phyloP scores from a whole-genome alignment of 2,329 filamentous ascomycete species.

The Allantophomopsis cytisporea region DNA sequence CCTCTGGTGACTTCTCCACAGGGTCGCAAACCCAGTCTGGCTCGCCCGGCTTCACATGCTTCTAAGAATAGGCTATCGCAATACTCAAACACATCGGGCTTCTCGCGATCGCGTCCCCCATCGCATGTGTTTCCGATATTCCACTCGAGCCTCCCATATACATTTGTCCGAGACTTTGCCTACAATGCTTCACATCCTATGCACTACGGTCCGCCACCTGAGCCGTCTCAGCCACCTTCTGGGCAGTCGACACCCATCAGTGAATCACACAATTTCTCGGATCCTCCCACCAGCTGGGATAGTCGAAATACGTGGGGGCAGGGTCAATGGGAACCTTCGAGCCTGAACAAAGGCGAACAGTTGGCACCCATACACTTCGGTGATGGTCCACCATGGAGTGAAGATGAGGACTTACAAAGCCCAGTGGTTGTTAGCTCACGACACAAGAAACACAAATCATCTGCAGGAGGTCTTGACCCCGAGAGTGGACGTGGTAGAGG shows the following conservation, averaged over 20 bases:
- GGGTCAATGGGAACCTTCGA: conserved; percentile 21
- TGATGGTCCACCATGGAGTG: conserved; percentile 85
- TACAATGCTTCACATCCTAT: conserved; percentile 73
- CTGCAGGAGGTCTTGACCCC: conserved; percentile 31
- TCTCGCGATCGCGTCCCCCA: conserved; percentile 59
- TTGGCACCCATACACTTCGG: conserved; percentile 73
- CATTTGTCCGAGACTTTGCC: conserved; percentile 91
- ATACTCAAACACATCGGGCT: conserved; percentile 59
- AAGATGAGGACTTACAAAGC: conserved; percentile 89
- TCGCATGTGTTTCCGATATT: conserved; percentile 77
- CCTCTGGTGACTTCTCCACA: conserved; percentile 41
- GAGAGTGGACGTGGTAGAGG: conserved; percentile 25
- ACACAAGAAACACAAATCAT: conserved; percentile 76
- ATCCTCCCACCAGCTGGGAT: conserved; percentile 67
- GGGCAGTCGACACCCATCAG: conserved; percentile 75
- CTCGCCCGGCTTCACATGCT: conserved; percentile 61
- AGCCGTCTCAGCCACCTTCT: conserved; percentile 56
- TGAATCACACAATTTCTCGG: conserved; percentile 65
- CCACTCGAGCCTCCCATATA: conserved; percentile 74
- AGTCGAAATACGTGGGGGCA: conserved; percentile 44
- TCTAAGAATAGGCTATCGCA: conserved; percentile 74
- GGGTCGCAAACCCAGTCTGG: conserved; percentile 41
- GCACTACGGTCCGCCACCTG: conserved; percentile 85
- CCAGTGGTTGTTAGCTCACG: conserved; percentile 72
- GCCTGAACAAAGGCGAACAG: conserved; percentile 51